Evolutionary conservation across 495 filamentous ascomycete species (phyloP).

Genomic region (Aspergillus indologenus): DNA sequence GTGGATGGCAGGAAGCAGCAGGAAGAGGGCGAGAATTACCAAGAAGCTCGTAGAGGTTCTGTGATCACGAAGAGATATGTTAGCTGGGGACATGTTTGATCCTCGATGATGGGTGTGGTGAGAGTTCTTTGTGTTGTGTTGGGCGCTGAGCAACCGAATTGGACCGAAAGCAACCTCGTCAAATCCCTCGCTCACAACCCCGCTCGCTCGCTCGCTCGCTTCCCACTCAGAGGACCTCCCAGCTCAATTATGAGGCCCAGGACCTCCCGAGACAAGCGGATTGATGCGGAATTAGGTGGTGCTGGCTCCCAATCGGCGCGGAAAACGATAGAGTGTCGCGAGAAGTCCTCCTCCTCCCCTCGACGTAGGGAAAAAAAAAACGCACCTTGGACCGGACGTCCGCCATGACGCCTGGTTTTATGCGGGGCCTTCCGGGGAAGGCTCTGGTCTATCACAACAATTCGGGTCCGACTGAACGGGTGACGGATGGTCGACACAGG

Average conservation of each 20-base stretch:
- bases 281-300: neutral
- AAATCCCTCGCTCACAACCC: constrained; percentile 1
- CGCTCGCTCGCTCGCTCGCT: constrained; percentile 1
- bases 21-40: constrained; percentile 56
- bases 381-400: constrained; percentile 53
- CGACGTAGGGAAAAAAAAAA: constrained; percentile 11
- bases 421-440: constrained; percentile 51
- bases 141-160: neutral
- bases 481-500: constrained; percentile 28
- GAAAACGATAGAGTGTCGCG: neutral
- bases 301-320: neutral
- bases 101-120: neutral
- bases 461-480: constrained; percentile 28
- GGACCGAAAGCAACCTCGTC: neutral
- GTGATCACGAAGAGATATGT: constrained; percentile 20
- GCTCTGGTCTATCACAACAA: constrained; percentile 45
- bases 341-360: neutral
- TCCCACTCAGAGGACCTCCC: neutral
- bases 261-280: neutral
- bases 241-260: neutral
- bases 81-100: constrained; percentile 17
- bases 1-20: constrained; percentile 16
- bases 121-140: neutral
- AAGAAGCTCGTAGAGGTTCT: constrained; percentile 87
- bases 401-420: constrained; percentile 49